These are phyloP conservation scores for Rhytidiadelphus loreus DNA, from an alignment of 225 moss, liverwort and hornwort genomes.

Conservation along the genomic window DNA sequence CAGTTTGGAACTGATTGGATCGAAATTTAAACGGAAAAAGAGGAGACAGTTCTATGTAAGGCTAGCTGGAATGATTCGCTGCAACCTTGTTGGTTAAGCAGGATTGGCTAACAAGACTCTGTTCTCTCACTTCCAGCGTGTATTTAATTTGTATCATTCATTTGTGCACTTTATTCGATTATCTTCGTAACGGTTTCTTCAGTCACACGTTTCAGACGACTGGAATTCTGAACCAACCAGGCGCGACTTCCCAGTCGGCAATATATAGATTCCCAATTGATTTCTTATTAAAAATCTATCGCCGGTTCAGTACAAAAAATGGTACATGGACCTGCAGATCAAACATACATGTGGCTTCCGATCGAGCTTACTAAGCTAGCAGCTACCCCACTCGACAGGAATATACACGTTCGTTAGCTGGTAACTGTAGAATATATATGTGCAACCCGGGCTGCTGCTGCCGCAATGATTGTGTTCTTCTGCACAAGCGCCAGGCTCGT, in stretches of 20 bases:
- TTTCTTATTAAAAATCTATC: not conserved
- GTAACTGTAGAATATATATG: not conserved
- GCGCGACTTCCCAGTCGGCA: conserved; percentile 1
- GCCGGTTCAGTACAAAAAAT: not conserved
- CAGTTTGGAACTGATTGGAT: not conserved
- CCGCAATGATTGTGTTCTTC: conserved; percentile 17
- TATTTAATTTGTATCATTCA: not conserved
- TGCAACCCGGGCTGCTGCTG: not conserved
- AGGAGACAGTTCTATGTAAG: not conserved
- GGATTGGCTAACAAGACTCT: not conserved
- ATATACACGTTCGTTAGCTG: not conserved
- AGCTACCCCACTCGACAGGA: not conserved
- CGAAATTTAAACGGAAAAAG: not conserved
- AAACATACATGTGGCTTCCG: not conserved
- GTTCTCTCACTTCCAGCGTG: not conserved
- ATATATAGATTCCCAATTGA: not conserved
- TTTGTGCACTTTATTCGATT: conserved; percentile 14
- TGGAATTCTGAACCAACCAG: not conserved
- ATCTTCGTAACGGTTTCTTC: conserved; percentile 17
- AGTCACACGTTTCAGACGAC: conserved; percentile 12
- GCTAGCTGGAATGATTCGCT: not conserved
- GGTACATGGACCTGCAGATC: not conserved
- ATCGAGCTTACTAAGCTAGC: not conserved
- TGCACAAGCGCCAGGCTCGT: conserved; percentile 8
- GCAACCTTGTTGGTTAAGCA: not conserved